Percentiles rank a stretch among this genome's conserved stretches.
Conservation (phyloP, 2,329 filamentous ascomycete species). For the Didymella glomerata region DNA sequence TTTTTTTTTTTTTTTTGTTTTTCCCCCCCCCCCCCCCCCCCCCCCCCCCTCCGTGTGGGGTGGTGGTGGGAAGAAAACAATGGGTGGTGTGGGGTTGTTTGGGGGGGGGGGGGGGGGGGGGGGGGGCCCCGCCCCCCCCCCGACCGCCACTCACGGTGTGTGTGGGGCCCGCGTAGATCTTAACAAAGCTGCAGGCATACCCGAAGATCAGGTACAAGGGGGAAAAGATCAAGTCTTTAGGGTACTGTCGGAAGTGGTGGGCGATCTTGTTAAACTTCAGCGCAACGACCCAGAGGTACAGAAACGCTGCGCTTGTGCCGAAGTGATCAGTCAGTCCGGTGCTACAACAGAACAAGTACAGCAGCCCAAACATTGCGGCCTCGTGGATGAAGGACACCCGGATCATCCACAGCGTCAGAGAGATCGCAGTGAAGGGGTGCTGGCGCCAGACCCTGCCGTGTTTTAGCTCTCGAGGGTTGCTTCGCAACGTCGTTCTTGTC, state of each 20-base stretch:
- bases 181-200: neutral
- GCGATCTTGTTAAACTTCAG: conserved; percentile 6
- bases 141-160: too few relatives aligned
- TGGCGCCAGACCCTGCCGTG: neutral
- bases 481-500: conserved; percentile 4
- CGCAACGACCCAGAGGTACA: neutral
- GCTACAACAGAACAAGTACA: neutral
- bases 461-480: neutral
- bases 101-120: too few relatives aligned
- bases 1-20: too few relatives aligned
- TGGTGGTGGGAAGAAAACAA: too few relatives aligned
- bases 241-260: neutral
- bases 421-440: neutral
- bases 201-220: neutral
- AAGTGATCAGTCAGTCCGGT: neutral
- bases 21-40: too few relatives aligned
- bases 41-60: too few relatives aligned
- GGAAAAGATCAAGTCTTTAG: neutral
- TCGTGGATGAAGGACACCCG: neutral
- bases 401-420: neutral
- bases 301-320: neutral
- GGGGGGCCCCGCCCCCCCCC: too few relatives aligned
- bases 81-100: too few relatives aligned
- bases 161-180: neutral
- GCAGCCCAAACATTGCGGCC: neutral